Evolutionary conservation across 1,284 basidiomycete species (phyloP), one percentile per base, ranked within the genome.

Genomic region (Leccinum griseonigrum): DNA sequence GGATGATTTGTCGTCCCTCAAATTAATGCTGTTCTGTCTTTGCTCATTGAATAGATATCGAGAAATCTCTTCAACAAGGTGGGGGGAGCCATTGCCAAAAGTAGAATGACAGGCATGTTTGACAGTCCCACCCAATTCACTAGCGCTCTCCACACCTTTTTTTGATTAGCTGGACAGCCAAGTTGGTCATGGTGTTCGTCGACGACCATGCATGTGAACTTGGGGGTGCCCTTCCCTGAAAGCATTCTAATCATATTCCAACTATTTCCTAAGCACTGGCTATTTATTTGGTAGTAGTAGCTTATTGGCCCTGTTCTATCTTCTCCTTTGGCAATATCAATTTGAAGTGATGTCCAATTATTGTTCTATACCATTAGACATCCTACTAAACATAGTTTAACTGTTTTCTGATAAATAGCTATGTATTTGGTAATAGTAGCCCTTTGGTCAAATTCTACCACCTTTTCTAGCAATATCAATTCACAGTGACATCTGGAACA

Each of bases 161-260:
- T 8, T 6, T 38, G 10, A 5, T 56, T 60, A 8, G 22, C 13
- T 1, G 54, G 60, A 18, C 54, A 61, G 29, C 16, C 14, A 1
- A 61, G 36, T n/a, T 32, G 34, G 16, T 63, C 56, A 2, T 63
- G 61, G 29, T 59, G 53, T 36, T 63, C 52, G 3, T 63, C 46
- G 0, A 63, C 14, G 13, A 63, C 29, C 0, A 63, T 4, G 1
- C 8, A 16, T 0, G 34, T 58, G n/a, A 63, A 63, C 4, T 50
- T 54, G 0, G 61, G 60, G 4, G 29, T 10, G 11, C 11, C 14
- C 29, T 13, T 3, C 28, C 3, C 6, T n/a, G 6, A 3, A 11
- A 43, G 40, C 40, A 43, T 43, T 4, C 40, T 43, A 22, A 22
- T 22, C 22, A 22, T 22, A 22, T 22, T 22, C 22, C 22, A 22